These are phyloP conservation scores for Penicillium taxi DNA, from an alignment of 495 filamentous ascomycete species.

Conservation along the genomic window DNA sequence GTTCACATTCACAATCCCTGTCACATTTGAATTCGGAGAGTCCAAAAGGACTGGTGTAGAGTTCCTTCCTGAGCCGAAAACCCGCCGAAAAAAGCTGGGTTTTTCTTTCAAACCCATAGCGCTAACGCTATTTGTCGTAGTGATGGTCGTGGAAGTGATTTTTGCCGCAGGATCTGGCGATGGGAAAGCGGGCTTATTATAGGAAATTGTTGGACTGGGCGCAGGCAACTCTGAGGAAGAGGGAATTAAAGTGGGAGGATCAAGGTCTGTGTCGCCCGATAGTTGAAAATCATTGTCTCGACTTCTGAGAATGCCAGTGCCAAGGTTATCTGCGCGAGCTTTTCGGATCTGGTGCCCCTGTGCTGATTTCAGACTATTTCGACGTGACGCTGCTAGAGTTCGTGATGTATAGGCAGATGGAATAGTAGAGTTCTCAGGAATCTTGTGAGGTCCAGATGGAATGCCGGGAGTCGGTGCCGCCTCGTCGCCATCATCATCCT, in stretches of 20 bases:
- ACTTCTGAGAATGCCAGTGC: constrained; percentile 27
- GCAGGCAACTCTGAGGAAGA: constrained; percentile 36
- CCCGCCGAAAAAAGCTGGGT: constrained; percentile 84
- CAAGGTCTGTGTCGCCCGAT: constrained; percentile 23
- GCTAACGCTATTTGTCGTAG: constrained; percentile 2
- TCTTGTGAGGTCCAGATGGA: constrained; percentile 64
- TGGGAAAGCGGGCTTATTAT: constrained; percentile 38
- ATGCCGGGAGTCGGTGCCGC: constrained; percentile 85
- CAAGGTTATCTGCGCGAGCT: constrained; percentile 31
- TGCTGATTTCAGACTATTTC: constrained; percentile 58
- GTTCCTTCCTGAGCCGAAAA: constrained; percentile 65
- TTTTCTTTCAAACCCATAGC: constrained; percentile 52
- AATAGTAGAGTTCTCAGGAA: constrained; percentile 30
- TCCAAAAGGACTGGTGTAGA: constrained; percentile 18
- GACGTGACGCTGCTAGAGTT: constrained; percentile 39
- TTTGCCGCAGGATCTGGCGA: constrained; percentile 22
- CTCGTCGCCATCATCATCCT: constrained; percentile 56
- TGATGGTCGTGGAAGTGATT: constrained; percentile 11
- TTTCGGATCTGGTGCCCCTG: constrained; percentile 36
- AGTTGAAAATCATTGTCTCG: constrained; percentile 24
- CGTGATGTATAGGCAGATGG: constrained; percentile 40
- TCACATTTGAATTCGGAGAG: constrained; percentile 7
- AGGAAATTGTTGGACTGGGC: constrained; percentile 47
- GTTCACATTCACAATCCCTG: too few species aligned
- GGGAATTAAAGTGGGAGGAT: constrained; percentile 23